Conservation (phyloP, 2,329 filamentous ascomycete species). For the Penicillium sp. region DNA sequence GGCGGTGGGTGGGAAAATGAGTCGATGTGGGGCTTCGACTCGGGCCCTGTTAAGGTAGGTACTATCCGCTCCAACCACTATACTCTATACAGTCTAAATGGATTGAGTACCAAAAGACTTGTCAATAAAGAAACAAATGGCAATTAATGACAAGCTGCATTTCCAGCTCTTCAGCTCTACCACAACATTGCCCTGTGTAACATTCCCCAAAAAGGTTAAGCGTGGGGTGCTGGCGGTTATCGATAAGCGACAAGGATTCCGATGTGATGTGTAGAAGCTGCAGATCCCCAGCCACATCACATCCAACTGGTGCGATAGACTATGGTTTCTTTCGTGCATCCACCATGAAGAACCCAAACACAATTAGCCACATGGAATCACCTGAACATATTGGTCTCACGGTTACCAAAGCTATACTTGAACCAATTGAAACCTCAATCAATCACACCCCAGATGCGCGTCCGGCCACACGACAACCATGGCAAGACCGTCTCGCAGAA, state of each 20-base stretch:
- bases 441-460: constrained; percentile 15
- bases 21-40: constrained; percentile 18
- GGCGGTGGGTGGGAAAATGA: constrained; percentile 28
- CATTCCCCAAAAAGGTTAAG: constrained; percentile 6
- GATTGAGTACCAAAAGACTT: neutral
- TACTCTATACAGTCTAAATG: neutral
- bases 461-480: constrained; percentile 3
- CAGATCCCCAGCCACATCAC: constrained; percentile 3
- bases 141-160: neutral
- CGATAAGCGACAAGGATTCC: constrained; percentile 9
- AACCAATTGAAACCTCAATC: constrained; percentile 18
- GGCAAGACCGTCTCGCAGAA: constrained; percentile 30
- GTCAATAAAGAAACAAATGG: neutral
- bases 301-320: neutral
- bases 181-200: neutral
- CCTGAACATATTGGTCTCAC: neutral
- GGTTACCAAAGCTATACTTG: neutral
- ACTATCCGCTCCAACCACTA: neutral
- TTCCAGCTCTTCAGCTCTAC: constrained; percentile 1
- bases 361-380: neutral
- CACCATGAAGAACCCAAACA: neutral
- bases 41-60: neutral
- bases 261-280: neutral
- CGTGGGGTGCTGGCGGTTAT: constrained; percentile 16
- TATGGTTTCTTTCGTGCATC: neutral